Evolutionary conservation across 176 grass and related monocot species (phyloP).

Genomic region (Poa pratensis): DNA sequence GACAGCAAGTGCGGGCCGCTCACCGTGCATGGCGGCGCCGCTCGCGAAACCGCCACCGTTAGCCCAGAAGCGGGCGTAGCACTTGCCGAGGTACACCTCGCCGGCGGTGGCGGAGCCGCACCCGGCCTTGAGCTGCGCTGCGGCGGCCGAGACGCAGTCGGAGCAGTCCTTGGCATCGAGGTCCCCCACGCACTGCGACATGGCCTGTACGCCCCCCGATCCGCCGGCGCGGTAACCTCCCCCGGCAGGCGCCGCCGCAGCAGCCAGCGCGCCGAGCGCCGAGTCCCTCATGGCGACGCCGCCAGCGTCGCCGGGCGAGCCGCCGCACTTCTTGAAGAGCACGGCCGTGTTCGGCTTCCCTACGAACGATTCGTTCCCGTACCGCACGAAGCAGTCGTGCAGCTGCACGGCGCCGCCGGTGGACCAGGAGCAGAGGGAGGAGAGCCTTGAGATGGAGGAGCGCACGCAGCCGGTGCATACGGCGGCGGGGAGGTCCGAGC

Average conservation of each 20-base stretch:
- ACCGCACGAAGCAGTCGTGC: constrained; percentile 77
- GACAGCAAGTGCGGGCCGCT: background rate
- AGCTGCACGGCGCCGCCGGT: constrained; percentile 78
- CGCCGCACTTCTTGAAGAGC: constrained; percentile 85
- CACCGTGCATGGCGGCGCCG: constrained; percentile 11
- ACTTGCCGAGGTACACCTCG: constrained; percentile 90
- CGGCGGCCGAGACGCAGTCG: constrained; percentile 67
- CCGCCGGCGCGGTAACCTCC: constrained; percentile 69
- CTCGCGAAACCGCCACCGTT: constrained; percentile 37
- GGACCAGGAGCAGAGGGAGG: constrained; percentile 64
- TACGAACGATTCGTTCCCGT: constrained; percentile 84
- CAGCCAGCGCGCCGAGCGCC: constrained; percentile 64
- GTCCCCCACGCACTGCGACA: constrained; percentile 93
- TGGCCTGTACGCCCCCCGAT: constrained; percentile 72
- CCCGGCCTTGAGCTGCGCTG: constrained; percentile 65
- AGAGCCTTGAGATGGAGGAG: constrained; percentile 66
- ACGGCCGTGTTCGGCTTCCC: constrained; percentile 73
- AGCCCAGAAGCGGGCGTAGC: constrained; percentile 80
- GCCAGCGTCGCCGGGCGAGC: constrained; percentile 48
- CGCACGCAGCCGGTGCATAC: constrained; percentile 68
- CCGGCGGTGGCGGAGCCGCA: constrained; percentile 66
- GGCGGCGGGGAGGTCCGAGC: constrained; percentile 68
- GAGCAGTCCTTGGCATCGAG: constrained; percentile 65
- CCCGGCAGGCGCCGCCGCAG: constrained; percentile 41
- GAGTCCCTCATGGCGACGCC: constrained; percentile 69